A percentile compares a stretch with the other conserved stretches of the same genome.
Conservation (phyloP, 768 basidiomycete species). For the Lactarius indigo region DNA sequence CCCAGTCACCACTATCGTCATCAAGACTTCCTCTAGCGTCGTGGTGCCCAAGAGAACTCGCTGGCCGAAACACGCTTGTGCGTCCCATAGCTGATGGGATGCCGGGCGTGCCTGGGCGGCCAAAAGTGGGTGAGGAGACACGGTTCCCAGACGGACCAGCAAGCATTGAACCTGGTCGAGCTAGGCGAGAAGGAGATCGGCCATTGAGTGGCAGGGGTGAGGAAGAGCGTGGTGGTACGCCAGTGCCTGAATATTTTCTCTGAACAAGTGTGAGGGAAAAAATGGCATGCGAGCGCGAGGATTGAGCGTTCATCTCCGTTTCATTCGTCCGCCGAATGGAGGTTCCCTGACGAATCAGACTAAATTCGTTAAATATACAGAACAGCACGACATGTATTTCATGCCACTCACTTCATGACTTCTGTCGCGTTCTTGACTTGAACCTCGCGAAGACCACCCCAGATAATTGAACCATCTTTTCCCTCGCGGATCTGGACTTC, state of each 20-base stretch:
- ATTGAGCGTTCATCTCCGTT: conserved; percentile 99
- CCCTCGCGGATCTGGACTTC: conserved; percentile 97
- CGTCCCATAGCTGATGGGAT: conserved; percentile 73
- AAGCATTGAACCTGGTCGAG: conserved; percentile 79
- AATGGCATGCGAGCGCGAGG: conserved; percentile 97
- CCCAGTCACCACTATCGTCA: conserved; percentile 77
- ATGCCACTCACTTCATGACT: conserved; percentile 82
- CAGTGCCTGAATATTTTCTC: conserved; percentile 75
- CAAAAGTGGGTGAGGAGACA: conserved; percentile 75
- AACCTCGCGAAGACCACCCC: conserved; percentile 93
- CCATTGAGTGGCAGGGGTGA: conserved; percentile 73
- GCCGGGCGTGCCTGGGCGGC: conserved; percentile 75
- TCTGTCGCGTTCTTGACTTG: conserved; percentile 78
- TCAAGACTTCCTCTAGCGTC: conserved; percentile 37
- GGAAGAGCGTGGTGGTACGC: conserved; percentile 66
- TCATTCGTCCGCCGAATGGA: conserved; percentile 91
- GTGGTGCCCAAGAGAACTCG: conserved; percentile 55
- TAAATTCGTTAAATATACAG: conserved; percentile 33
- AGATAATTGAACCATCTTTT: conserved; percentile 94
- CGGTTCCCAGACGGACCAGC: conserved; percentile 41
- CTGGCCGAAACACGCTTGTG: conserved; percentile 60
- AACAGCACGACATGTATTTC: conserved; percentile 10
- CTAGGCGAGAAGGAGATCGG: conserved; percentile 74
- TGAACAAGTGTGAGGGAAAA: conserved; percentile 94
- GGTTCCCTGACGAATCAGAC: conserved; percentile 85